Base-by-base conservation (phyloP, 345 rosid species). In the Salix arbutifolia region DNA sequence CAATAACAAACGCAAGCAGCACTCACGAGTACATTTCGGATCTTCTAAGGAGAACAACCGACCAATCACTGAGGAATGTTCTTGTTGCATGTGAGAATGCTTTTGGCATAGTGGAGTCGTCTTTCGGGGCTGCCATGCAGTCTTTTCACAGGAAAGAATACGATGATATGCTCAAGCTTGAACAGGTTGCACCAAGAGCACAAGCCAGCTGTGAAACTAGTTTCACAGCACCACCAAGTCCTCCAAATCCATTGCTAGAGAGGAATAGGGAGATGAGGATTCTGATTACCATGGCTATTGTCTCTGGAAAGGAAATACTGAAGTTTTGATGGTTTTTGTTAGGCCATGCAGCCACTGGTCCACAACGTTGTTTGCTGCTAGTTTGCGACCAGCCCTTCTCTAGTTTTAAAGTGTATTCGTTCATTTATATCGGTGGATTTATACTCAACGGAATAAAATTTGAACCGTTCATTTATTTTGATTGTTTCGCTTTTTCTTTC, bases 261-360 rank as follows among this genome's bases (percentile, higher is more conserved):
- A 16, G 67, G 67, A 64, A 64, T 13, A 64, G 67, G 38, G 33
- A 64, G 16, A 64, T 64, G 67, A 64, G 67, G 67, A 64, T 64
- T 4, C 67, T 64, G 67, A 64, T 64, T 0, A 7, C 38, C 21
- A 25, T 28, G 67, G 67, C 67, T 30, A 25, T 64, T 4, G 67
- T 30, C 21, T 4, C 67, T 64, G 67, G 67, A 7, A n/a, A 53
- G n/a, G 61, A 0, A 53, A 53, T 53, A 8, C 61, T 23, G 0
- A 40, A 10, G 26, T 2, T 8, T 8, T 21, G 12, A 53, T 53
- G 23, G 21, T 53, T 0, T 3, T 53, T 40, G 44, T 40, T 40
- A 40, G 44, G 14, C 4, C 12, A 33, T 33, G 35, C 35, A 33
- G 35, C 35, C 35, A 33, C 35, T 33, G 35, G 21, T 50, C n/a